These are phyloP conservation scores for Ophiostoma sp. DNA, from an alignment of 2,329 filamentous ascomycete species.

Conservation along the genomic window DNA sequence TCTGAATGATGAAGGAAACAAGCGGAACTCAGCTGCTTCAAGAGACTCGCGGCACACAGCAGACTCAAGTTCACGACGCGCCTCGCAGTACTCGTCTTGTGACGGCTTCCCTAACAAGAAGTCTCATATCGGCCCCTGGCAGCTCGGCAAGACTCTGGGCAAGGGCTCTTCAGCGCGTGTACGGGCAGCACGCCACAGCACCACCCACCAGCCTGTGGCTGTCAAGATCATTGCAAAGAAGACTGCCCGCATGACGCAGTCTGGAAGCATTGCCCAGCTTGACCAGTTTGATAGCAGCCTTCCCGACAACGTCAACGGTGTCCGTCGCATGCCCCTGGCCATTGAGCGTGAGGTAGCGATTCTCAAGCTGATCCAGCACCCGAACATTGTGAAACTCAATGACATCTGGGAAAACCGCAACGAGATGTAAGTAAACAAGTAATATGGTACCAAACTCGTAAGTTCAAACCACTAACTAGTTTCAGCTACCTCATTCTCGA, in stretches of 20 bases:
- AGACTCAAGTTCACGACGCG: conserved; percentile 33
- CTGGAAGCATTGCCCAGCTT: conserved; percentile 77
- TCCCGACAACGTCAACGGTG: conserved; percentile 52
- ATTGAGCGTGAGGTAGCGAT: conserved; percentile 95
- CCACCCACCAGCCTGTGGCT: conserved; percentile 75
- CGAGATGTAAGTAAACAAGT: conserved; percentile 67
- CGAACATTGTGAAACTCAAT: conserved; percentile 87
- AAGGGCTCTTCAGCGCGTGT: conserved; percentile 87
- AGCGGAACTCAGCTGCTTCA: conserved; percentile 34
- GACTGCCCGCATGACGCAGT: conserved; percentile 72
- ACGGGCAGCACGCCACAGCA: conserved; percentile 71
- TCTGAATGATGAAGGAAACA: conserved; percentile 20
- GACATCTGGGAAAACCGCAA: conserved; percentile 97
- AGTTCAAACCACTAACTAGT: background rate
- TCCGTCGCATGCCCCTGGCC: conserved; percentile 73
- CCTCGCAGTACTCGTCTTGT: conserved; percentile 36
- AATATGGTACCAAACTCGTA: no score
- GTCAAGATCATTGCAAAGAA: conserved; percentile 93
- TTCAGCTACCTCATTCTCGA: conserved; percentile 87
- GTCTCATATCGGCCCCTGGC: conserved; percentile 88
- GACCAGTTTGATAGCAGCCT: conserved; percentile 63
- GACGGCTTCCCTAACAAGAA: conserved; percentile 39
- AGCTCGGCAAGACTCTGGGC: conserved; percentile 81
- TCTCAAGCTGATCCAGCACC: conserved; percentile 92
- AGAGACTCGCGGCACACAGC: conserved; percentile 31